Conservation (phyloP, 2,329 filamentous ascomycete species). For the Davidsoniella eucalypti region DNA sequence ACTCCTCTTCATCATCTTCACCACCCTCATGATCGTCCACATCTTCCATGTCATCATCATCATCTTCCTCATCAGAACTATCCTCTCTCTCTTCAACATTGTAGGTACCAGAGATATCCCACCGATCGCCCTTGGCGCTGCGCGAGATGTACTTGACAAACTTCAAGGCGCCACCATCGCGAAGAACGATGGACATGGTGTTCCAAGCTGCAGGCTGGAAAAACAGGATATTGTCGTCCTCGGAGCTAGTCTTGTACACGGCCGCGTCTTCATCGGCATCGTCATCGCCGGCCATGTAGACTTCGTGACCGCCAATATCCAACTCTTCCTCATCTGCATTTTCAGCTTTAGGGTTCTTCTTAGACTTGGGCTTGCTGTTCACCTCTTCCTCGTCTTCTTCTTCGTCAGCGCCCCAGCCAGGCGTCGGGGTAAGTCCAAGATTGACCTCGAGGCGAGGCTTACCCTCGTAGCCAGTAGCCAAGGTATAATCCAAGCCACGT, state of each 20-base stretch:
- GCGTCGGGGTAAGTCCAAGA: constrained; percentile 67
- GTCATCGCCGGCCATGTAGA: constrained; percentile 87
- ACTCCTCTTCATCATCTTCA: constrained; percentile 7
- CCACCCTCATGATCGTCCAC: constrained; percentile 16
- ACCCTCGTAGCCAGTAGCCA: constrained; percentile 70
- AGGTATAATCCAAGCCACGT: constrained; percentile 74
- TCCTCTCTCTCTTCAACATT: constrained; percentile 47
- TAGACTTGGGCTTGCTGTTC: constrained; percentile 19
- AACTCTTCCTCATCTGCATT: constrained; percentile 22
- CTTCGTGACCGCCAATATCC: constrained; percentile 62
- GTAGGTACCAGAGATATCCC: constrained; percentile 73
- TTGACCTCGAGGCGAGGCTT: constrained; percentile 74
- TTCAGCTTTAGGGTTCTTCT: constrained; percentile 19
- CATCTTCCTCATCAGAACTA: constrained; percentile 23
- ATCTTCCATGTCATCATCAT: constrained; percentile 21
- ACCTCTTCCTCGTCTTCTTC: constrained; percentile 33
- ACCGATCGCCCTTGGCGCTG: constrained; percentile 71
- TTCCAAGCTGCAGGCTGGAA: constrained; percentile 63
- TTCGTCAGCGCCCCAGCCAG: constrained; percentile 65
- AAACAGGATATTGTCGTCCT: constrained; percentile 56
- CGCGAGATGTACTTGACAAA: constrained; percentile 94
- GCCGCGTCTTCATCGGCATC: constrained; percentile 61
- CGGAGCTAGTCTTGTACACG: constrained; percentile 64
- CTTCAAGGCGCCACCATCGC: constrained; percentile 70
- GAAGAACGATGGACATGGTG: constrained; percentile 72